These are phyloP conservation scores for Salvia hispanica DNA, from an alignment of 257 asterid species.

Conservation along the genomic window DNA sequence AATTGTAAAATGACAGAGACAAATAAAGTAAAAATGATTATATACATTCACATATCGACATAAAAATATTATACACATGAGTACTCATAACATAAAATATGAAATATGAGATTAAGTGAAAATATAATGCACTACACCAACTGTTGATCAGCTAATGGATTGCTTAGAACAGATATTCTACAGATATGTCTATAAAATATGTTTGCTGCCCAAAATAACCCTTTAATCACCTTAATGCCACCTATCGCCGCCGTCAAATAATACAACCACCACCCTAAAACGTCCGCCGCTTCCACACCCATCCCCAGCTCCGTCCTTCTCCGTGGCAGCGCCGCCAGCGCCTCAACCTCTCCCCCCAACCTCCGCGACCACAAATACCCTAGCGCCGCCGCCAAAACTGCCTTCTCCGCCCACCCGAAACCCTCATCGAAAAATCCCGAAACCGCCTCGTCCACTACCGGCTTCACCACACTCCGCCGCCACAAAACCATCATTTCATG, in stretches of 20 bases:
- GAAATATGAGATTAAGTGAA: no score
- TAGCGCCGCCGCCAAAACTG: slow-evolving; percentile 47
- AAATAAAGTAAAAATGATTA: no score
- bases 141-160: no score
- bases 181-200: no score
- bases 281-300: slow-evolving; percentile 48
- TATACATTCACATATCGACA: no score
- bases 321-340: slow-evolving; percentile 58
- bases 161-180: no score
- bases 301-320: slow-evolving; percentile 39
- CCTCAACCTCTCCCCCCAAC: slow-evolving; percentile 64
- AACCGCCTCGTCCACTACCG: slow-evolving; percentile 61
- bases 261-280: slow-evolving; percentile 65
- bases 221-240: slow-evolving; percentile 35
- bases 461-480: slow-evolving; percentile 52
- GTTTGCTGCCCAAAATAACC: slow-evolving; percentile 1
- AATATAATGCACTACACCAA: no score
- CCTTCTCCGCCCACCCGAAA: slow-evolving; percentile 52
- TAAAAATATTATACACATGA: no score
- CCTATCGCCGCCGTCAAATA: slow-evolving; percentile 63
- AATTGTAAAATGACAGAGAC: no score
- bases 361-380: slow-evolving; percentile 77
- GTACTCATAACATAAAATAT: no score
- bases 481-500: slow-evolving; percentile 60
- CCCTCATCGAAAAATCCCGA: no score